A percentile compares a stretch with the other conserved stretches of the same genome.
Conservation (phyloP, 371 early-diverging fungal genomes). For the Nematocida sp. region DNA sequence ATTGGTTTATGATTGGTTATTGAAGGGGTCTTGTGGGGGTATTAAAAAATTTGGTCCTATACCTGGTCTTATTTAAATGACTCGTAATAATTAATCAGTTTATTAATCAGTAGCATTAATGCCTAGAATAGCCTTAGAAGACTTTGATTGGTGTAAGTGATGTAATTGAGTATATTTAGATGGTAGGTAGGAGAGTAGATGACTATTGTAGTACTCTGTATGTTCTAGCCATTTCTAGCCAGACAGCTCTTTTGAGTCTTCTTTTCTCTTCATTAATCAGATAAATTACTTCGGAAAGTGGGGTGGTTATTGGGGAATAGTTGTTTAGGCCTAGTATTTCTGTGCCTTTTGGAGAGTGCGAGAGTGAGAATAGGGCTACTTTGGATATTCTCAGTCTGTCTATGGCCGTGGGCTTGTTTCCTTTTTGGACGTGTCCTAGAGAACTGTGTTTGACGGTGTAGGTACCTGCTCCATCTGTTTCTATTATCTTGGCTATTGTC, state of each 20-base stretch:
- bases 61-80: too few relatives aligned
- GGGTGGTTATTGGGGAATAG: background rate
- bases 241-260: constrained; percentile 36
- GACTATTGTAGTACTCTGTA: constrained; percentile 37
- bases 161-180: too few relatives aligned
- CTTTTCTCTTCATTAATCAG: constrained; percentile 44
- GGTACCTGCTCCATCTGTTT: constrained; percentile 79
- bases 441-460: constrained; percentile 83
- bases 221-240: constrained; percentile 50
- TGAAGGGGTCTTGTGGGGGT: background rate
- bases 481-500: constrained; percentile 74
- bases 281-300: constrained; percentile 1
- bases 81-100: too few relatives aligned
- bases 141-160: too few relatives aligned
- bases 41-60: background rate
- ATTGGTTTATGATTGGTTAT: background rate
- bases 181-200: too few relatives aligned
- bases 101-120: too few relatives aligned
- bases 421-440: constrained; percentile 90
- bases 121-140: too few relatives aligned
- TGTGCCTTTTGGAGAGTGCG: background rate
- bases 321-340: constrained; percentile 13
- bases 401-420: constrained; percentile 81
- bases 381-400: constrained; percentile 81
- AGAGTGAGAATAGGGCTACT: constrained; percentile 1